phyloP scores from a whole-genome alignment of 2,329 filamentous ascomycete genomes.

The Fusarium sp. region DNA sequence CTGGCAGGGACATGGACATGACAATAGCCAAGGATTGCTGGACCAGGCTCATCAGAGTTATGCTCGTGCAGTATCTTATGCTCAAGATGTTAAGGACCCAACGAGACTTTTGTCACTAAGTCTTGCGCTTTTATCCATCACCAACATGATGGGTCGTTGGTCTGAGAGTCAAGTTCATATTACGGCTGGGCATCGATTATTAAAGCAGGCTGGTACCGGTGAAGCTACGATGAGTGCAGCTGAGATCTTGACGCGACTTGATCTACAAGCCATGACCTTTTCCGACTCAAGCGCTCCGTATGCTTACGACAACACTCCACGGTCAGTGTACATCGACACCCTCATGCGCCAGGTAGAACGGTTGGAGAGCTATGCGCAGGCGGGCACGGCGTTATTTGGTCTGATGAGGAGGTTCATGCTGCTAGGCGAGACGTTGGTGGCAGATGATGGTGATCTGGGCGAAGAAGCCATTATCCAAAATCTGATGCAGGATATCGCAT shows the following conservation, averaged over 20 bases:
- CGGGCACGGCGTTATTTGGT: constrained; percentile 34
- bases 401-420: constrained; percentile 36
- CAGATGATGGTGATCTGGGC: not conserved
- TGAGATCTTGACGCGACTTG: constrained; percentile 45
- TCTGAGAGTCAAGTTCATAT: constrained; percentile 47
- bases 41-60: constrained; percentile 43
- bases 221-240: constrained; percentile 27
- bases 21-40: constrained; percentile 12
- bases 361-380: constrained; percentile 36
- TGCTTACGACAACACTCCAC: constrained; percentile 30
- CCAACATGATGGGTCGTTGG: constrained; percentile 47
- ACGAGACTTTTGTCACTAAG: constrained; percentile 45
- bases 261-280: constrained; percentile 49
- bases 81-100: constrained; percentile 40
- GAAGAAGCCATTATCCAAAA: not conserved
- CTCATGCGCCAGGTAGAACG: constrained; percentile 9
- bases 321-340: constrained; percentile 21
- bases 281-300: constrained; percentile 47
- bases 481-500: constrained; percentile 20
- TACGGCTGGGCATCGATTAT: constrained; percentile 42
- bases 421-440: constrained; percentile 20
- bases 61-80: constrained; percentile 42
- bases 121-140: constrained; percentile 45
- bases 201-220: constrained; percentile 31
- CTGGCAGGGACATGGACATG: constrained; percentile 11